Base-by-base conservation (phyloP, 148 eudicot genomes). In the Mesembryanthemum crystallinum region DNA sequence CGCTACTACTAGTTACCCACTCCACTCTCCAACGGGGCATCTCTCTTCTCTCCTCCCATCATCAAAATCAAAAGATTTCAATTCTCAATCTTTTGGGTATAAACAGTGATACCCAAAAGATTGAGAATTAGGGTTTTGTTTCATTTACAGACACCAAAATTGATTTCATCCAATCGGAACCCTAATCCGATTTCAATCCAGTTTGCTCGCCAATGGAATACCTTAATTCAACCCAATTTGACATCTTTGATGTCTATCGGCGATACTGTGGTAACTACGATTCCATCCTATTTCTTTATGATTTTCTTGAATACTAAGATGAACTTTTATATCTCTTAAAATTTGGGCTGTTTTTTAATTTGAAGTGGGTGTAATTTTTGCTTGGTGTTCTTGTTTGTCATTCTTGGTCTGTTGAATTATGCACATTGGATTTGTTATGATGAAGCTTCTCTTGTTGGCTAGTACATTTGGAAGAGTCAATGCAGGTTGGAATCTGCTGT, bases 131-230 rank as follows among this genome's bases (percentile, higher is more conserved):
- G 82, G 82, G 68, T 79, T 79, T 63, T 28, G 28, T 21, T 71
- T 52, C 8, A 3, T 12, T 35, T 21, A 2, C 14, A 9, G 5
- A 64, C 12, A 20, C 20, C 4, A 45, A 12, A 45, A 37, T 29
- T 45, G 15, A 60, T 27, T 71, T 47, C 37, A 67, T 66, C 45
- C 21, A 15, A 32, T 72, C 43, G 39, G 72, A 72, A 12, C 72
- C 81, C 76, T 64, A 35, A 32, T 39, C 23, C 51, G 33, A n/a
- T 70, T 21, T 33, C 4, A n/a, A 18, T 45, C 25, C 8, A 20
- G 2, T n/a, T n/a, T n/a, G n/a, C n/a, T n/a, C n/a, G n/a, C n/a
- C 25, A 10, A 80, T 80, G 82, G 82, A 75, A 8, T 69, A 9
- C 78, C 61, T 78, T 13, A 7, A 28, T 68, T 64, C 74, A 35